Evolutionary conservation across 495 filamentous ascomycete species (phyloP).

Genomic region (Lasiosphaeria miniovina): DNA sequence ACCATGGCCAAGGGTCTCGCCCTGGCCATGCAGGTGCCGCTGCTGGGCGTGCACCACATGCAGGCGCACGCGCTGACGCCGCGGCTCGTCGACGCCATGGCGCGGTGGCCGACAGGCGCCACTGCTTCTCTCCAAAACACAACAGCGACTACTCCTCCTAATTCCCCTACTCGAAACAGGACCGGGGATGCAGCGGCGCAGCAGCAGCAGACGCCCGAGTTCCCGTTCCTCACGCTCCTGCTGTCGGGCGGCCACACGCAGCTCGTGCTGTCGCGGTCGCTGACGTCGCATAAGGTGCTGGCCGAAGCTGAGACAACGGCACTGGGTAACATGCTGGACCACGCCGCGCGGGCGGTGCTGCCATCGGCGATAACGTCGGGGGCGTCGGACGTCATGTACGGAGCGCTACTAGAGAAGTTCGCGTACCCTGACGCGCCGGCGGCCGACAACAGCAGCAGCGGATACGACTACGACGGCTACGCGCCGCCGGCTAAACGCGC

Average conservation of each 20-base stretch:
- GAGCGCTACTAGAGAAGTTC: slow-evolving; percentile 69
- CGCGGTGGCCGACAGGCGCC: slow-evolving; percentile 11
- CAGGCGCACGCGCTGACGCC: slow-evolving; percentile 92
- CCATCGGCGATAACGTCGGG: slow-evolving; percentile 47
- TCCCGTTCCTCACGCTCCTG: slow-evolving; percentile 87
- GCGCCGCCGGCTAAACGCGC: slow-evolving; percentile 49
- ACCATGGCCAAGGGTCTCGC: slow-evolving; percentile 87
- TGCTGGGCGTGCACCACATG: slow-evolving; percentile 93
- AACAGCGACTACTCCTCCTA: not conserved
- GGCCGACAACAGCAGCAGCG: not conserved
- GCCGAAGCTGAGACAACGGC: slow-evolving; percentile 71
- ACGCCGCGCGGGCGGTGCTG: slow-evolving; percentile 71
- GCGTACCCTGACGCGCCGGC: slow-evolving; percentile 57
- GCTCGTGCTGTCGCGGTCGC: slow-evolving; percentile 64
- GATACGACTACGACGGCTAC: slow-evolving; percentile 50
- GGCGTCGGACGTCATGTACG: slow-evolving; percentile 66
- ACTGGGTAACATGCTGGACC: slow-evolving; percentile 82
- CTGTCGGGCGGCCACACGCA: slow-evolving; percentile 91
- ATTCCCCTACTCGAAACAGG: too few species aligned
- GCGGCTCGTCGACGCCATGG: slow-evolving; percentile 66
- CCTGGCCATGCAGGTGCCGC: slow-evolving; percentile 72
- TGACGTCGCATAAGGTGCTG: slow-evolving; percentile 66
- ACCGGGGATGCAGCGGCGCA: not conserved
- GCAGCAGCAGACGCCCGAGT: slow-evolving; percentile 39
- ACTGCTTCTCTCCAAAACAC: slow-evolving; percentile 1